Evolutionary conservation across 2,329 filamentous ascomycete species (phyloP), one percentile per base, ranked within the genome.

Genomic region (Diaporthe caulivora): DNA sequence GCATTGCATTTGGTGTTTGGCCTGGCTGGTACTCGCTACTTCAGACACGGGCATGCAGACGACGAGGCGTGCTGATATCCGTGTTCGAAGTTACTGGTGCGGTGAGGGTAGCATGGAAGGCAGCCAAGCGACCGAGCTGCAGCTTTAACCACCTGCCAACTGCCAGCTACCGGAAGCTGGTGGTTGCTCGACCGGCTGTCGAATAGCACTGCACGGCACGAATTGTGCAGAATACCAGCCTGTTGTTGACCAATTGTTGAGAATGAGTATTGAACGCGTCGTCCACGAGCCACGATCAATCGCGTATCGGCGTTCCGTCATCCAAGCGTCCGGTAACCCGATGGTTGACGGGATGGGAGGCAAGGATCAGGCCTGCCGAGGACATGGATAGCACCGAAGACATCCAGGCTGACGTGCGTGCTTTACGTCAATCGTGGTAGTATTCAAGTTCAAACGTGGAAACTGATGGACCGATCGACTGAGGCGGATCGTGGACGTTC

Each of bases 241-340:
- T 17, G 31, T n/a, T 37, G 21, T 26, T 40, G 29, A 26, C 21
- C 8, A 21, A 5, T 24, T 53, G 29, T 24, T 37, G 44, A 53
- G n/a, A 7, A 42, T 26, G n/a, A 40, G 13, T 18, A 51, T 13
- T 34, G 8, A 40, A 53, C 60, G 60, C 60, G 60, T 65, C 44
- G 44, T 51, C 44, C 44, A 51, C 21, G 26, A 51, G 44, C 60
- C 60, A 51, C 21, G 21, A 37, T 51, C 60, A 26, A 40, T 53
- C 21, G 62, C 26, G 2, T 6, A 34, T 67, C 44, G 62, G 62
- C 62, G 18, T 31, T 70, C 55, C 54, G 29, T 53, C 31, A 37
- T 71, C 55, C 68, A 71, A 60, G 68, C 44, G 55, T 47, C 68
- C 68, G 55, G 55, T 24, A 40, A 18, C 37, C 68, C 68, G 42